These are phyloP conservation scores for Puccinia horiana DNA, from an alignment of 1,284 basidiomycete genomes.

Conservation along the genomic window DNA sequence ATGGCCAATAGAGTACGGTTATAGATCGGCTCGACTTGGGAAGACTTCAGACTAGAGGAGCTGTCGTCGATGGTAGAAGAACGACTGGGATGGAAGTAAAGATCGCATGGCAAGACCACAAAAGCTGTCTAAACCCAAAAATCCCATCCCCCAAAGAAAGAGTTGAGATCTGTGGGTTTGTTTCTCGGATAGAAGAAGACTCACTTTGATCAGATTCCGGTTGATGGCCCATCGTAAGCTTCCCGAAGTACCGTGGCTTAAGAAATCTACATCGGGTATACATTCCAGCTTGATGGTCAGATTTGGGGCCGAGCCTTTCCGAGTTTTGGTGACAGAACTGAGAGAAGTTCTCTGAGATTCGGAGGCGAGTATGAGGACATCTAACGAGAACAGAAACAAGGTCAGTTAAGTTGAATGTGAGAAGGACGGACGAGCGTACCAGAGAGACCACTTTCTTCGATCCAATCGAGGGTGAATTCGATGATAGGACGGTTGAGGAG, in stretches of 20 bases:
- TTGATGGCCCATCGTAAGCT: slow-evolving; percentile 36
- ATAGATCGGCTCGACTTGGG: neutral
- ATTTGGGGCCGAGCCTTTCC: slow-evolving; percentile 9
- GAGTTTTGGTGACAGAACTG: neutral
- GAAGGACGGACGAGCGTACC: neutral
- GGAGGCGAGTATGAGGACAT: slow-evolving; percentile 25
- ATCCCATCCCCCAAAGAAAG: neutral
- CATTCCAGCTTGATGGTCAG: slow-evolving; percentile 26
- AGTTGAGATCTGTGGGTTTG: neutral
- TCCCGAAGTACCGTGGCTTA: slow-evolving; percentile 23
- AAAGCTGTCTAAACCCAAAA: slow-evolving; percentile 37
- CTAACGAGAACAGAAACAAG: neutral
- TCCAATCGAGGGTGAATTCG: slow-evolving; percentile 35
- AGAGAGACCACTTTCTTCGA: slow-evolving; percentile 20
- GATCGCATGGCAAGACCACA: slow-evolving; percentile 43
- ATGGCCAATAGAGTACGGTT: slow-evolving; percentile 11
- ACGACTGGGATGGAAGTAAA: slow-evolving; percentile 27
- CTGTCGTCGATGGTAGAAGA: neutral
- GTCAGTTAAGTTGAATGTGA: neutral
- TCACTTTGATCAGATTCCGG: slow-evolving; percentile 13
- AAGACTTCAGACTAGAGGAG: neutral
- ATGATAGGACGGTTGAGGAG: slow-evolving; percentile 35
- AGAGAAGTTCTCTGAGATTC: slow-evolving; percentile 32
- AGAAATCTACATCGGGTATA: slow-evolving; percentile 25
- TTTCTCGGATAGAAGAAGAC: neutral